A percentile compares a stretch with the other conserved stretches of the same genome.
These are phyloP conservation scores for Trapa bicornis DNA, from an alignment of 345 rosid species.

Conservation along the genomic window DNA sequence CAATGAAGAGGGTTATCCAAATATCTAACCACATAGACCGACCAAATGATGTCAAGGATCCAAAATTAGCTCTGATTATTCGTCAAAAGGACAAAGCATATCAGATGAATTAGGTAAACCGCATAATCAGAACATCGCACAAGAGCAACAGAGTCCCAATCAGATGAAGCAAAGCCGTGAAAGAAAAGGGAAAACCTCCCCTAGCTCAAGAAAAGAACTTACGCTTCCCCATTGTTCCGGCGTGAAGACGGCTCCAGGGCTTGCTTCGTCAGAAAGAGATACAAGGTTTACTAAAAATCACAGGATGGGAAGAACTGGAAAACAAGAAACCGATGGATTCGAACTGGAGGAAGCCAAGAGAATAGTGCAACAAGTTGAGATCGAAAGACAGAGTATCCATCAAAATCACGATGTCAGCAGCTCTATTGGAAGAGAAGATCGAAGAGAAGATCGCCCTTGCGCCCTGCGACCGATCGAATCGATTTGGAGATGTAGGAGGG, in stretches of 20 bases:
- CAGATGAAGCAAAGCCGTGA: neutral
- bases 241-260: neutral
- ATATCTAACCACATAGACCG: neutral
- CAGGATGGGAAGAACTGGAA: slow-evolving; percentile 14
- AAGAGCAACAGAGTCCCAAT: neutral
- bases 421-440: slow-evolving; percentile 14
- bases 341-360: slow-evolving; percentile 14
- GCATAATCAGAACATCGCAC: neutral
- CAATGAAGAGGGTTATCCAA: neutral
- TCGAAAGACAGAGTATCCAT: slow-evolving; percentile 51
- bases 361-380: slow-evolving; percentile 18
- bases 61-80: neutral
- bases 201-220: slow-evolving; percentile 13
- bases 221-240: slow-evolving; percentile 64
- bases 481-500: slow-evolving; percentile 2
- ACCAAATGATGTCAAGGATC: neutral
- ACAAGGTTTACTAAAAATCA: slow-evolving; percentile 27
- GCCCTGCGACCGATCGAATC: slow-evolving; percentile 9
- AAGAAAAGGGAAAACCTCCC: neutral
- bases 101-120: neutral
- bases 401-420: slow-evolving; percentile 14
- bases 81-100: neutral
- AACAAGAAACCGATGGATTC: slow-evolving; percentile 18
- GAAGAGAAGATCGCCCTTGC: slow-evolving; percentile 6
- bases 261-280: slow-evolving; percentile 14